Evolutionary conservation across 2,329 filamentous ascomycete genomes (phyloP), one percentile per base, ranked within the genome.

Genomic region (Pezicula neosporulosa): DNA sequence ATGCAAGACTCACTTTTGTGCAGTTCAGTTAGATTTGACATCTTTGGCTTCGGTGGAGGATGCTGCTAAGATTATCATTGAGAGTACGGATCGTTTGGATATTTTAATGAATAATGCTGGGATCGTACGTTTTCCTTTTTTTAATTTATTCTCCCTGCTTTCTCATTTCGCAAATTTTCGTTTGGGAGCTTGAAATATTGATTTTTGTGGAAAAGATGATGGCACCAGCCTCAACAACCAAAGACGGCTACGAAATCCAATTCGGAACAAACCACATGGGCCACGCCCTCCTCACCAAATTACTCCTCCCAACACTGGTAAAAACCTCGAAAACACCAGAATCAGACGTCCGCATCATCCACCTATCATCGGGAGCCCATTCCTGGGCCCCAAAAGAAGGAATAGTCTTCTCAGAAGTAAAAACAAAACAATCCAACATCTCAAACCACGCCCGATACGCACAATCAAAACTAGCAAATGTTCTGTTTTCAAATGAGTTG

Each of bases 251-350:
- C 51, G 76, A 78, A 56, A 54, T 70, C 12, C 70, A 76, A 51
- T 75, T 77, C 51, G 73, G 69, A 1, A 72, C 68, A 3, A 79
- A 78, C 51, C 72, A 77, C 59, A 56, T 77, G 43, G 73, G 74
- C 18, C 74, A 77, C 47, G 71, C 74, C 6, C 65, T 73, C 3
- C 64, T 78, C n/a, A 61, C 70, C 13, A 44, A 68, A 51, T 62
- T 66, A 3, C 59, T 75, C n/a, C 47, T 68, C 3, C 68, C 67
- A 13, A 56, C 57, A 5, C 52, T 71, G 2, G 47, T 63, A 21
- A 55, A 51, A 13, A 66, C 64, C 4, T n/a, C 46, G 5, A 28
- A 27, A 15, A 16, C 2, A 9, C 48, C 53, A 0, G 44, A 38
- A 10, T 37, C 48, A 12, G 51, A 56, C 27, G 47, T 52, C n/a